Evolutionary conservation across 2,329 filamentous ascomycete genomes (phyloP).

Genomic region (Incumbomyces delicatus): DNA sequence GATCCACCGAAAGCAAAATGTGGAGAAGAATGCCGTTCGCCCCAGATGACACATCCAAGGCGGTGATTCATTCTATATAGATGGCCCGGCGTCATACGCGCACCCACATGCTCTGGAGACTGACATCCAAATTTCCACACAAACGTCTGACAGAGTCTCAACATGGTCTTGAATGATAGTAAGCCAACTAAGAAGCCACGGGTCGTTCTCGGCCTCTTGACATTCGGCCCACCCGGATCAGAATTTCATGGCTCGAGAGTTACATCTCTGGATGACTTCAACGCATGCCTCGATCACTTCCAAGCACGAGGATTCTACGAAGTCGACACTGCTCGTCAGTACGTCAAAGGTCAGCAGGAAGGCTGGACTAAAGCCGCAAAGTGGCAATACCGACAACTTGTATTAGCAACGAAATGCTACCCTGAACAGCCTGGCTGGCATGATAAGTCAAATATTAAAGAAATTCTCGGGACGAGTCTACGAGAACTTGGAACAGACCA

Average conservation of each 20-base stretch:
- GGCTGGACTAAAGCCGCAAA: constrained; percentile 65
- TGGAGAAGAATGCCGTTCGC: too few relatives aligned
- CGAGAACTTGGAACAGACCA: constrained; percentile 62
- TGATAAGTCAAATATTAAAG: constrained; percentile 52
- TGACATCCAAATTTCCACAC: too few relatives aligned
- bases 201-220: constrained; percentile 79
- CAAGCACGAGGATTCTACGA: constrained; percentile 74
- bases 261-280: constrained; percentile 60
- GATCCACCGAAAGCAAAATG: too few relatives aligned
- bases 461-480: constrained; percentile 57
- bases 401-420: constrained; percentile 70
- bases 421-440: constrained; percentile 52
- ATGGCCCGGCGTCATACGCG: too few relatives aligned
- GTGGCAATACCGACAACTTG: constrained; percentile 71
- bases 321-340: constrained; percentile 71
- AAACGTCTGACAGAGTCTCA: too few relatives aligned
- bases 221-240: constrained; percentile 55
- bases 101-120: too few relatives aligned
- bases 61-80: too few relatives aligned
- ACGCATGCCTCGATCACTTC: constrained; percentile 62
- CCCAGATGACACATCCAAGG: too few relatives aligned
- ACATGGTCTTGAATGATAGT: too few relatives aligned
- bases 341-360: constrained; percentile 65
- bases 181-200: constrained; percentile 42
- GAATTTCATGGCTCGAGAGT: constrained; percentile 57